Conservation (phyloP, 2,329 filamentous ascomycete species). For the Drechslerella coelobrocha region DNA sequence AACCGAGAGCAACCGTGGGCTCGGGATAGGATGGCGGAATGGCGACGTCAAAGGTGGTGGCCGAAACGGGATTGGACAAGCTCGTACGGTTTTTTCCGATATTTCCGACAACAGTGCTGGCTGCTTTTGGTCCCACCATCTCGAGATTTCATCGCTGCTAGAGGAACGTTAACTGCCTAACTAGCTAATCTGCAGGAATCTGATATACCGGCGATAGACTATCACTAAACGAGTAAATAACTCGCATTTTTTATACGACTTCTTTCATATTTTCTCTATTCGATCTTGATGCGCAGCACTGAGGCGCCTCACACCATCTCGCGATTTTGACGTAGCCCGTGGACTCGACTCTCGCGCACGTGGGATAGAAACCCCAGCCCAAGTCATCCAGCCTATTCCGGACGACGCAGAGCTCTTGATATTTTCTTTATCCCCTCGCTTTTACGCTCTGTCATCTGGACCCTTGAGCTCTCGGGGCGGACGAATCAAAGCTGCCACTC, state of each 20-base stretch:
- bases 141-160: no score
- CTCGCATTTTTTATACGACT: constrained; percentile 12
- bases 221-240: no score
- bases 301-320: no score
- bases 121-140: not conserved
- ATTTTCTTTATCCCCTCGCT: constrained; percentile 14
- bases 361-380: constrained; percentile 21
- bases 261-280: constrained; percentile 17
- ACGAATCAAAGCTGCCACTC: constrained; percentile 11
- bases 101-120: constrained; percentile 18
- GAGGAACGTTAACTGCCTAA: constrained; percentile 39
- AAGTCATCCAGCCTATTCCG: constrained; percentile 26
- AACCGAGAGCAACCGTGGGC: constrained; percentile 49
- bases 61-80: constrained; percentile 47
- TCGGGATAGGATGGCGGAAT: constrained; percentile 32
- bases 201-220: not conserved
- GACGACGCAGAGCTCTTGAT: constrained; percentile 37
- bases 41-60: constrained; percentile 28
- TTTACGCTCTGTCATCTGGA: constrained; percentile 16
- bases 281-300: no score
- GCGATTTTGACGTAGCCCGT: no score
- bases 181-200: not conserved
- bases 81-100: constrained; percentile 15
- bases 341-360: constrained; percentile 37
- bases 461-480: not conserved